Base-by-base conservation (phyloP, 2,329 filamentous ascomycete genomes). In the Apiospora koreana region DNA sequence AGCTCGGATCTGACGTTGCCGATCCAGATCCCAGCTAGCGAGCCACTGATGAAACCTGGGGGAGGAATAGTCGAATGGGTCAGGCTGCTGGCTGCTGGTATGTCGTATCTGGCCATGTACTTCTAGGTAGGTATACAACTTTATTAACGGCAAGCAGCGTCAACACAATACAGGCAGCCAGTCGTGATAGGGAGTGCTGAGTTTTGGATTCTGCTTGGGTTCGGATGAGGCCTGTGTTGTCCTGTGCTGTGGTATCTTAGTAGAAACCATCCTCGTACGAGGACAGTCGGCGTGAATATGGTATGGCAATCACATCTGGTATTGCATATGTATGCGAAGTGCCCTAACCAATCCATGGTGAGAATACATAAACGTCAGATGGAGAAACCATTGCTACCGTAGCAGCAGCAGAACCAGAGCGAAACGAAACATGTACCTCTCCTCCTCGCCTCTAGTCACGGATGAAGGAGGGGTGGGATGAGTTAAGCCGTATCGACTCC, bases 1-100 rank as follows among this genome's bases (percentile, higher is more conserved):
- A 62, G 54, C 54, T 62, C 54, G 54, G 54, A 62, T 62, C 54
- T 38, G 54, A 62, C 54, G 21, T n/a, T 62, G 54, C 54, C 54
- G 54, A 62, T 62, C 54, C 8, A 62, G 31, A 38, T 62, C 54
- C 54, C 54, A 38, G 54, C 54, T 38, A 62, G 54, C 54, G 54
- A 62, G 21, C 54, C 54, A 38, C 31, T 38, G 54, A 62, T 62
- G 54, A 62, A 62, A 62, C 54, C 54, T 62, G 54, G 54, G 50
- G 54, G 50, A 35, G 50, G 10, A 31, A 54, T 21, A 23, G 48
- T 31, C 25, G 25, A 54, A 54, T 54, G 48, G 48, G 25, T 58
- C 25, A 10, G 1, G 23, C 12, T 6, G 12, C 50, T 31, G 48
- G 46, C 46, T 50, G 46, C 46, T 48, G 46, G 6, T 23, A 1